Evolutionary conservation across 1,284 basidiomycete genomes (phyloP).

Genomic region (Apiotrichum siamense): DNA sequence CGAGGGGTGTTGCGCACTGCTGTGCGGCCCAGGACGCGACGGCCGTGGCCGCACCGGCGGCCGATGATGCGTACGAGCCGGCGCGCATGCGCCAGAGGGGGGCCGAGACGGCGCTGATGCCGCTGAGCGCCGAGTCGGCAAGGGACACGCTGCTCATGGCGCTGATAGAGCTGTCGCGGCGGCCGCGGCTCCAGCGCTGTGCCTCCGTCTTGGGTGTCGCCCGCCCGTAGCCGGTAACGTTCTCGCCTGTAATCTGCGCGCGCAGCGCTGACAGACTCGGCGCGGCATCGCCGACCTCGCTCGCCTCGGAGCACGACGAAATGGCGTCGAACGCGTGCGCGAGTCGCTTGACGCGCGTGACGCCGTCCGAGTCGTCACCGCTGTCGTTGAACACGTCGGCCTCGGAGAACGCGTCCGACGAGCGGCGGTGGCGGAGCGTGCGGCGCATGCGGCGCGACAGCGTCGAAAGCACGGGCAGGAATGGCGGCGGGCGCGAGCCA

Average conservation of each 20-base stretch:
- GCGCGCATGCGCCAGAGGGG: conserved; percentile 10
- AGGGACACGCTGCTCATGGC: background rate
- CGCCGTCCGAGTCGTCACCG: conserved; percentile 10
- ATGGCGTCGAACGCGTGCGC: conserved; percentile 34
- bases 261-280: conserved; percentile 9
- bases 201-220: conserved; percentile 10
- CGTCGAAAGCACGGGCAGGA: conserved; percentile 33
- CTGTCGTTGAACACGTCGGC: conserved; percentile 23
- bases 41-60: background rate
- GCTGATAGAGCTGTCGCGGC: conserved; percentile 9
- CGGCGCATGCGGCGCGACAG: conserved; percentile 37
- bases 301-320: conserved; percentile 26
- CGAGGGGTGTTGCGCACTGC: background rate
- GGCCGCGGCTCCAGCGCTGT: conserved; percentile 1
- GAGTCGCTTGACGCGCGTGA: conserved; percentile 35
- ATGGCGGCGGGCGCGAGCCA: conserved; percentile 33
- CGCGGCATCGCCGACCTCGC: conserved; percentile 18
- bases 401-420: conserved; percentile 25
- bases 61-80: background rate
- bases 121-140: conserved; percentile 1
- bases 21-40: background rate
- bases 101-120: conserved; percentile 2
- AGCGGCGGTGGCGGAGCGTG: conserved; percentile 9
- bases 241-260: conserved; percentile 35
- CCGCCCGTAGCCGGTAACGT: conserved; percentile 17